Base-by-base conservation (phyloP, 768 basidiomycete species). In the Naematelia aurantialba region DNA sequence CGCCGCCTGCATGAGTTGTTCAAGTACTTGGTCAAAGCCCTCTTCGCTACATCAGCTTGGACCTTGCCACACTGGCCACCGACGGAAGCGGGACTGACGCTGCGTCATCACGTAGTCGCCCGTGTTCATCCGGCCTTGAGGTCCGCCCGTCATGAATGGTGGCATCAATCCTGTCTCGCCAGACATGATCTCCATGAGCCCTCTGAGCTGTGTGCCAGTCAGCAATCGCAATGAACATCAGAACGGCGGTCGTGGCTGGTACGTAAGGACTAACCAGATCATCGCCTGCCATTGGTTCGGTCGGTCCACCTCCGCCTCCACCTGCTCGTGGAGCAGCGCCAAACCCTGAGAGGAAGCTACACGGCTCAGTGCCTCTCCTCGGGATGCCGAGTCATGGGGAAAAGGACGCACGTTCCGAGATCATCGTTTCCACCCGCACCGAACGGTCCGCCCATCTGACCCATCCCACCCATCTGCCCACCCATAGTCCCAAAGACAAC, bases 81-180 rank as follows among this genome's bases (percentile, higher is more conserved):
- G 4, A 45, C n/a, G 29, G 46, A 13, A 26, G n/a, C 11, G 5
- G 22, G 5, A 66, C 80, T 56, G 55, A 86, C 91, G 89, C 77
- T 94, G 89, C 62, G 85, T 89, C 68, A 91, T 88, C 4, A 89
- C 92, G 79, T 94, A 96, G 74, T 96, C 92, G 2, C 92, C 92
- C 83, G 86, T 83, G 68, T 84, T 80, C 0, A 31, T 59, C 31
- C 53, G 57, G 3, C 67, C 70, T 47, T 52, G 59, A 8, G 59
- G 56, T 17, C 60, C 64, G 31, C 34, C 34, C 8, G 34, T 39
- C 8, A 60, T 45, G 26, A 62, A 57, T 8, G 34, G 34, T 27
- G 62, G 59, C 30, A 62, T 49, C 13, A 52, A 45, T 2, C 61
- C 62, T 25, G 69, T 61, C 45, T 66, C 34, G 34, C 34, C 63